These are phyloP conservation scores for Dendryphion nanum DNA, from an alignment of 2,329 filamentous ascomycete genomes.

Conservation along the genomic window DNA sequence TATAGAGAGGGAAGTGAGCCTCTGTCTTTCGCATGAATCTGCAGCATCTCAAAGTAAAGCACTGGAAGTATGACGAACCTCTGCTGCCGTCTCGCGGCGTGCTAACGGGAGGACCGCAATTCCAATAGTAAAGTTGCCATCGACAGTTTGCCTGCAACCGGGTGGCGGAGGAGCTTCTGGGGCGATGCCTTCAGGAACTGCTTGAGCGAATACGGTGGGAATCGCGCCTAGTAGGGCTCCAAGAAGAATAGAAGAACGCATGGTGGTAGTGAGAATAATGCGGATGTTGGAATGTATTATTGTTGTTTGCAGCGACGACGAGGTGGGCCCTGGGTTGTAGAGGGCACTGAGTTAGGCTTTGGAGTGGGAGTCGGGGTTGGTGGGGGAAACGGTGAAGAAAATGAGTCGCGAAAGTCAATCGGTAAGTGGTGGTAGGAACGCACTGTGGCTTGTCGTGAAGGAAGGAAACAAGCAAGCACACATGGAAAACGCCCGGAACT, in stretches of 20 bases:
- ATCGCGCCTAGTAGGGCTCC: conserved; percentile 29
- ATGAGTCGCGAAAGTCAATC: background rate
- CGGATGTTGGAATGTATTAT: conserved; percentile 1
- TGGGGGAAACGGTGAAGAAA: background rate
- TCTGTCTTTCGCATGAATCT: too few species aligned
- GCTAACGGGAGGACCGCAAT: conserved; percentile 42
- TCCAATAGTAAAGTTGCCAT: conserved; percentile 60
- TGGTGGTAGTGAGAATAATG: conserved; percentile 11
- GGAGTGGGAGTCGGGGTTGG: background rate
- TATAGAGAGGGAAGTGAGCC: too few species aligned
- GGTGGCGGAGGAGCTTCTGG: conserved; percentile 51
- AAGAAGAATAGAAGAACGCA: conserved; percentile 26
- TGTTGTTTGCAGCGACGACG: background rate
- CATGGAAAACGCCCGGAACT: too few species aligned
- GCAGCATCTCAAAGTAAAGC: background rate
- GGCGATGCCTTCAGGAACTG: conserved; percentile 41
- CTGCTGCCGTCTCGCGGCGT: conserved; percentile 29
- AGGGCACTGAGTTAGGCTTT: background rate
- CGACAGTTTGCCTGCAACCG: conserved; percentile 53
- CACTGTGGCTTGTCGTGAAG: too few species aligned
- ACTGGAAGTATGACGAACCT: conserved; percentile 11
- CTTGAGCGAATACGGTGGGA: conserved; percentile 26
- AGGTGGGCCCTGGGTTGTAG: background rate
- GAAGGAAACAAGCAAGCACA: background rate
- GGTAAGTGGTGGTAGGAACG: background rate